Evolutionary conservation across 352 stramenopile genomes (phyloP), one percentile per base, ranked within the genome.

Genomic region (Pythium aphanidermatum): DNA sequence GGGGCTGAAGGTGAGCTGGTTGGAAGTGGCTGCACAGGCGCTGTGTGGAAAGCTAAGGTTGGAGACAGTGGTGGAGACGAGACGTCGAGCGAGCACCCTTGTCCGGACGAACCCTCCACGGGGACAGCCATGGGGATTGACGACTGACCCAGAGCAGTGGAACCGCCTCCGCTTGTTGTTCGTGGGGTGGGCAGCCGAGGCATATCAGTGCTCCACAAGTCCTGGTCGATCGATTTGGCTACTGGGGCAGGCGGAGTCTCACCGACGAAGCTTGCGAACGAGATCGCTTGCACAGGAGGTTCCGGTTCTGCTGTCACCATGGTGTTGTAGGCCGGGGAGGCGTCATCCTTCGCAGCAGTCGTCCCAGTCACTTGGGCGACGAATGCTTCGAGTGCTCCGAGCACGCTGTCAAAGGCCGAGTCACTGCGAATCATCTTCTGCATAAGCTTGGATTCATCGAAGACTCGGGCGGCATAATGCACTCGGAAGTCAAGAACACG

Each of bases 241-340:
- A 20, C 38, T 8, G 35, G 20, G 24, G 16, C 8, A 9, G 46
- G 30, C 1, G 55, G 30, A 9, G 34, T 42, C 20, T 63, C 70
- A 7, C 73, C 76, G 2, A 83, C 69, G 45, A 86, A 89, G n/a
- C 62, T 74, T 47, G 76, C 64, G 34, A 86, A 86, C 5, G 72
- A 81, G 35, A 77, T 48, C 14, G 66, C 74, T 13, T 67, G 62
- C 21, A 89, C 71, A 1, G 60, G 58, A 1, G 38, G 33, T 2
- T 61, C 49, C 3, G 33, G 40, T 37, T 36, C 5, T 11, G 19
- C 26, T 2, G 38, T 10, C 14, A 36, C 14, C 31, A 32, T 17
- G 2, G 40, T 5, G 9, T 31, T 24, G 23, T 34, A 34, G 30
- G 25, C n/a, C 14, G n/a, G 39, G 30, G 30, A 14, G 21, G 14